Percentiles rank a stretch among this genome's conserved stretches.
These are phyloP conservation scores for Ogataea allantospora DNA, from an alignment of 805 yeast genomes.

Conservation along the genomic window DNA sequence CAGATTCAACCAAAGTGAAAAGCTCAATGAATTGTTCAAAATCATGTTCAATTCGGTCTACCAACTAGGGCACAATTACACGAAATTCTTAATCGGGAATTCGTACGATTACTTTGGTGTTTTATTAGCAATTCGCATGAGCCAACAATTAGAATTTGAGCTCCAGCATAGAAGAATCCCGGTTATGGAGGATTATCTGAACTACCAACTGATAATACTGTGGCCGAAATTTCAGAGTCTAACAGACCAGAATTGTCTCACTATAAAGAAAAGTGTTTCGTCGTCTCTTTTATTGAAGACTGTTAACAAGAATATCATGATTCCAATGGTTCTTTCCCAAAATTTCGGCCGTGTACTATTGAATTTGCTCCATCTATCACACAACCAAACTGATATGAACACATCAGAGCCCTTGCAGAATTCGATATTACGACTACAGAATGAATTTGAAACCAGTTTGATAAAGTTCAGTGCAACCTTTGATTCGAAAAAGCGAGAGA, in stretches of 20 bases:
- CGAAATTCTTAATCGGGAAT: slow-evolving; percentile 38
- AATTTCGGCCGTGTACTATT: slow-evolving; percentile 71
- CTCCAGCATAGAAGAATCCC: slow-evolving; percentile 71
- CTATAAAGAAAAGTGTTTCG: slow-evolving; percentile 53
- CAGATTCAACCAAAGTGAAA: slow-evolving; percentile 44
- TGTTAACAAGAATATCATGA: slow-evolving; percentile 31
- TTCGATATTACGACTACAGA: slow-evolving; percentile 65
- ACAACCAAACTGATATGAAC: slow-evolving; percentile 32
- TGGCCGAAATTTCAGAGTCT: slow-evolving; percentile 87
- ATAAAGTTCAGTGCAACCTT: slow-evolving; percentile 61
- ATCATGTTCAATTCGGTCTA: slow-evolving; percentile 54
- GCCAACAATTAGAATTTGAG: slow-evolving; percentile 62
- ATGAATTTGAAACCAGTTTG: slow-evolving; percentile 75
- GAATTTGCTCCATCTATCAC: slow-evolving; percentile 62
- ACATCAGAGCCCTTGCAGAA: slow-evolving; percentile 69
- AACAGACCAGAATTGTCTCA: slow-evolving; percentile 75
- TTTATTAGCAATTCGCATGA: slow-evolving; percentile 67
- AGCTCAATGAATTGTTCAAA: slow-evolving; percentile 45
- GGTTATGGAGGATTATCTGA: slow-evolving; percentile 65
- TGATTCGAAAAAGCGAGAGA: slow-evolving; percentile 55
- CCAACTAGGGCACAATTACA: slow-evolving; percentile 46
- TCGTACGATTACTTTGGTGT: slow-evolving; percentile 78
- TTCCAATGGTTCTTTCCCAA: slow-evolving; percentile 70
- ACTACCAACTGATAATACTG: slow-evolving; percentile 59
- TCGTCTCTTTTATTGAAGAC: slow-evolving; percentile 35